phyloP scores from a whole-genome alignment of 208 protist species.

The Wallacemonas rigidus region DNA sequence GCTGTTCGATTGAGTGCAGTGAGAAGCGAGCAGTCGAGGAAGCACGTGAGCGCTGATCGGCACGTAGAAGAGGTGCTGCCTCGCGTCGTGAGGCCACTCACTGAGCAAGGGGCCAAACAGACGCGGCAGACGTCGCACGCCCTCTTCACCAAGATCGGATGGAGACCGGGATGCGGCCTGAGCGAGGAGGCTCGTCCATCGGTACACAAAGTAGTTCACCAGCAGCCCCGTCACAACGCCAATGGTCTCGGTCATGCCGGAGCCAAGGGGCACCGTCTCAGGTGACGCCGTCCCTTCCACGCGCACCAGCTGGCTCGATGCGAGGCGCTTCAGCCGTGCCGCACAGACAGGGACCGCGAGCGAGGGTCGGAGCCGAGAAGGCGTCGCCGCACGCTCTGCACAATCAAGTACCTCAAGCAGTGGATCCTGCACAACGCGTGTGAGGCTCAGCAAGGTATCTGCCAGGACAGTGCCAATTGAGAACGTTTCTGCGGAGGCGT shows the following conservation, averaged over 20 bases:
- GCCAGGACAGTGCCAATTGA: neutral
- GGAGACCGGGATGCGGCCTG: neutral
- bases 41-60: neutral
- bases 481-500: neutral
- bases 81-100: neutral
- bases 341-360: neutral
- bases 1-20: neutral
- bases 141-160: neutral
- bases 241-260: neutral
- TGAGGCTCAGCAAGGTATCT: constrained; percentile 2
- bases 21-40: neutral
- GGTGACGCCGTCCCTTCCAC: neutral
- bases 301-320: neutral
- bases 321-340: neutral
- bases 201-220: constrained; percentile 12
- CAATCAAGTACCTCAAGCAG: constrained; percentile 5
- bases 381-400: neutral
- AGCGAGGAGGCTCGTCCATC: neutral
- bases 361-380: constrained; percentile 2
- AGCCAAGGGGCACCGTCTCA: neutral
- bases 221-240: neutral
- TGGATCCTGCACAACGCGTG: constrained; percentile 6
- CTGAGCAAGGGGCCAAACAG: neutral
- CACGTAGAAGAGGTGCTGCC: neutral
- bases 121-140: constrained; percentile 4